Base-by-base conservation (phyloP, 306 rosid species). In the Vachellia collinsii region DNA sequence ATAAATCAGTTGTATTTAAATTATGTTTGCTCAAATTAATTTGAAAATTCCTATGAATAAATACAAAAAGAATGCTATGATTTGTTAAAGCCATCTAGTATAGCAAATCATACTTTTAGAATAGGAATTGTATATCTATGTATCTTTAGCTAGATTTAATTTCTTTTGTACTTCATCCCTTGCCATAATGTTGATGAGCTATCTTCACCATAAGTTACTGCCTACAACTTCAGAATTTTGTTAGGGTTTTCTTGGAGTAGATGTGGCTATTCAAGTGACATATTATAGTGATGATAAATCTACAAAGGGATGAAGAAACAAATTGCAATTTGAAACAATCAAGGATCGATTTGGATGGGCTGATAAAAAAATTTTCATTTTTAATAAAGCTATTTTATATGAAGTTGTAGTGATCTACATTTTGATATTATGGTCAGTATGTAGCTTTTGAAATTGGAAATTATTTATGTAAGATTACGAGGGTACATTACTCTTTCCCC, bases 161-260 rank as follows among this genome's bases (percentile, higher is more conserved):
- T 77, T 64, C 48, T 20, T 8, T 63, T 36, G 34, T 46, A n/a
- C 22, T 77, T 77, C 53, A 66, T 47, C 48, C 14, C 4, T 56
- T 43, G 38, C 47, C 22, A 36, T 42, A 17, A 47, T 3, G 48
- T 48, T 34, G 63, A 64, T 63, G 25, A 77, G 22, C 39, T 0
- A 39, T 63, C 46, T 39, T 63, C 12, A 36, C 51, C 63, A 65
- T 23, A 46, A 76, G 23, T 58, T 47, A n/a, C 63, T 56, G 63
- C 13, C 12, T 11, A 8, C 39, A 64, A 44, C 12, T 48, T 44
- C 47, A 16, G 16, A 62, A 44, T 12, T 58, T 42, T 41, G n/a
- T 59, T 75, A 8, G 79, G 53, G 29, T 20, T 59, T 59, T 23
- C 56, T 41, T 59, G 53, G 68, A 20, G 50, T 29, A 39, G 39